A percentile compares a stretch with the other conserved stretches of the same genome.
These are phyloP conservation scores for Rhynchosporium graminicola DNA, from an alignment of 2,329 filamentous ascomycete genomes.

Conservation along the genomic window DNA sequence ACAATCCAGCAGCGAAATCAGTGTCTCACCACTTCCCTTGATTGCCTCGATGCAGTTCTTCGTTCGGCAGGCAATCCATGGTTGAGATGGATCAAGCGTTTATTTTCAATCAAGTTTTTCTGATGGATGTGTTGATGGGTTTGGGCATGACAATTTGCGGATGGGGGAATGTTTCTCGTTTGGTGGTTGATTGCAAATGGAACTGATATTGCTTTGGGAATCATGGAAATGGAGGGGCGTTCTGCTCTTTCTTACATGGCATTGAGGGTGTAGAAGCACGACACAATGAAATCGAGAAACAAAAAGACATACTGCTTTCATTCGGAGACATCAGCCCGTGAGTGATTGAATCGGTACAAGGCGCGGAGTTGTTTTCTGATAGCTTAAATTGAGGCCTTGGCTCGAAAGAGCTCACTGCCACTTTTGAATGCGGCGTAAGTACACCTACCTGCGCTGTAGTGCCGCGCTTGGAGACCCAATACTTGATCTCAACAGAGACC, in stretches of 20 bases:
- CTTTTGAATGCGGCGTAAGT: too few relatives aligned
- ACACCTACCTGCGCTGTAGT: too few relatives aligned
- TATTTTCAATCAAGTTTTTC: not conserved
- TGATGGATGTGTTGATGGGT: slow-evolving; percentile 11
- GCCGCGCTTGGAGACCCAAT: too few relatives aligned
- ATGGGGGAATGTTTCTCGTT: slow-evolving; percentile 6
- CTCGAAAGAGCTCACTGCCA: too few relatives aligned
- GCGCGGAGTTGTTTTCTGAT: not conserved
- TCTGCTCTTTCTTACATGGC: slow-evolving; percentile 13
- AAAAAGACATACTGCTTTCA: not conserved
- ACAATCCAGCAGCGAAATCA: not conserved
- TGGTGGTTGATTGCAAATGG: slow-evolving; percentile 4
- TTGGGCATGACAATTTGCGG: not conserved
- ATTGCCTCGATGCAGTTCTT: not conserved
- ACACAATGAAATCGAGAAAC: slow-evolving; percentile 17
- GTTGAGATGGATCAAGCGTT: slow-evolving; percentile 11
- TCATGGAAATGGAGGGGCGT: slow-evolving; percentile 13
- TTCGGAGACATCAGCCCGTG: not conserved
- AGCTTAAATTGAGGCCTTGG: too few relatives aligned
- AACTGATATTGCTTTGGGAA: slow-evolving; percentile 15
- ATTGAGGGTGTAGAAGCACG: slow-evolving; percentile 12
- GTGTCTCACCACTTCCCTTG: not conserved
- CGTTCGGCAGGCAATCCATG: not conserved
- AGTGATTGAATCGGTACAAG: not conserved
- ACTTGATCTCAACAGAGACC: too few relatives aligned